Evolutionary conservation across 2,329 filamentous ascomycete species (phyloP).

Genomic region (Alternaria infectoria): DNA sequence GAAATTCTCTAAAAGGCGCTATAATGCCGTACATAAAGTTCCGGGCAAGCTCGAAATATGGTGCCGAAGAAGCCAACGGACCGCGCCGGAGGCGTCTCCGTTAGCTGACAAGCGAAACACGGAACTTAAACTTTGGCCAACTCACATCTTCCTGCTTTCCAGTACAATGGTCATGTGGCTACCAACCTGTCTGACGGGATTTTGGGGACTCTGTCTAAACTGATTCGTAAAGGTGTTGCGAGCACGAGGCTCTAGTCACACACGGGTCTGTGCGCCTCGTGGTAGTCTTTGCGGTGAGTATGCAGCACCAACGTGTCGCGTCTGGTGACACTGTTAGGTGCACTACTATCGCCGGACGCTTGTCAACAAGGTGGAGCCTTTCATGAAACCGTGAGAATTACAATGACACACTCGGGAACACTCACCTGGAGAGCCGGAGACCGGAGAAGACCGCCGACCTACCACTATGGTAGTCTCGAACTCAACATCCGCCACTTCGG

Average conservation of each 20-base stretch:
- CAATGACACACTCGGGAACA: not conserved
- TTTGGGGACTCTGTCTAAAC: not conserved
- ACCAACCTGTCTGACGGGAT: slow-evolving; percentile 4
- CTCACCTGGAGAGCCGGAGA: not conserved
- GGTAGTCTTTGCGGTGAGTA: not conserved
- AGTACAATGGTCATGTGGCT: slow-evolving; percentile 18
- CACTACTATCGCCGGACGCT: not conserved
- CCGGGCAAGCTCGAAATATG: slow-evolving; percentile 1
- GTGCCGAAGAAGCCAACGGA: slow-evolving; percentile 13
- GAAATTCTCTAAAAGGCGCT: not conserved
- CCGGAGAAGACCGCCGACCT: not conserved
- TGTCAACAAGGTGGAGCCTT: not conserved
- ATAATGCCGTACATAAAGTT: slow-evolving; percentile 9
- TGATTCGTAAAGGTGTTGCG: not conserved
- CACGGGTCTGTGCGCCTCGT: not conserved
- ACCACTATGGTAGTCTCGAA: not conserved
- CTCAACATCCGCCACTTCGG: not conserved
- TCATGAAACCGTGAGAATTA: not conserved
- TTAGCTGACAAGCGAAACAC: slow-evolving; percentile 11
- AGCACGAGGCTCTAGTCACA: not conserved
- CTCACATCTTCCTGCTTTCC: slow-evolving; percentile 10
- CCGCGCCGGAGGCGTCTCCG: slow-evolving; percentile 30
- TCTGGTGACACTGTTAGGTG: not conserved
- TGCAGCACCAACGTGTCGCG: not conserved
- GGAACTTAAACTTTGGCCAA: slow-evolving; percentile 2